Percentiles rank a stretch among this genome's conserved stretches.
These are phyloP conservation scores for Aspergillus glaucus DNA, from an alignment of 2,329 filamentous ascomycete genomes.

Conservation along the genomic window DNA sequence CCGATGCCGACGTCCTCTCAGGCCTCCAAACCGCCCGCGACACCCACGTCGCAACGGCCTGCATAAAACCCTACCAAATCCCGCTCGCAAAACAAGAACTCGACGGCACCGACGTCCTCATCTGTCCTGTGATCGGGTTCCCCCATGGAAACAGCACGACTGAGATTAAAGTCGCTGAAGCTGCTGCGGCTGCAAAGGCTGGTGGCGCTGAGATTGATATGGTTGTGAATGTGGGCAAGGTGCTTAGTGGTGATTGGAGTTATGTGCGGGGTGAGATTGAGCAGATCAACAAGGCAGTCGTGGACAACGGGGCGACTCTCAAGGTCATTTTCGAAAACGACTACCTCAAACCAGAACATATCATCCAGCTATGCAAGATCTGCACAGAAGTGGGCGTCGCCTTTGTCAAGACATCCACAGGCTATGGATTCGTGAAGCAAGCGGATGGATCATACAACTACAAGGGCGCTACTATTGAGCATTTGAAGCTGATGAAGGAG, in stretches of 20 bases:
- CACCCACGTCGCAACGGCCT: slow-evolving; percentile 50
- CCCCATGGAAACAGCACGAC: slow-evolving; percentile 55
- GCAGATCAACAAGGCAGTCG: slow-evolving; percentile 45
- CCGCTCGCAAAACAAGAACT: slow-evolving; percentile 45
- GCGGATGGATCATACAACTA: slow-evolving; percentile 47
- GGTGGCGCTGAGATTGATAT: slow-evolving; percentile 55
- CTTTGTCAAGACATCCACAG: slow-evolving; percentile 57
- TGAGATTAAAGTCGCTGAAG: slow-evolving; percentile 50
- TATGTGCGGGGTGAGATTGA: slow-evolving; percentile 51
- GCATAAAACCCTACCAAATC: slow-evolving; percentile 53
- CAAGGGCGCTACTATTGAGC: slow-evolving; percentile 46
- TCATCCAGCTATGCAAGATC: slow-evolving; percentile 49
- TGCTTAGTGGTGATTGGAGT: slow-evolving; percentile 50
- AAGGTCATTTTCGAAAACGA: slow-evolving; percentile 62
- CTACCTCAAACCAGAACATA: slow-evolving; percentile 47
- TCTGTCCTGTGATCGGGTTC: slow-evolving; percentile 57
- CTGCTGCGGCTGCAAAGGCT: slow-evolving; percentile 40
- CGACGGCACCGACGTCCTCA: slow-evolving; percentile 41
- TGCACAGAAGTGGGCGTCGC: slow-evolving; percentile 48
- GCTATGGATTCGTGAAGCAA: slow-evolving; percentile 56
- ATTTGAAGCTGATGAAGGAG: slow-evolving; percentile 51
- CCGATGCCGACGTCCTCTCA: slow-evolving; percentile 47
- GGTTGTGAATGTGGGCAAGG: slow-evolving; percentile 56
- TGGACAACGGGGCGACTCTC: slow-evolving; percentile 39
- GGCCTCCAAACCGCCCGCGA: slow-evolving; percentile 46